Conservation (phyloP, 805 yeast species). For the Pichia insulana region DNA sequence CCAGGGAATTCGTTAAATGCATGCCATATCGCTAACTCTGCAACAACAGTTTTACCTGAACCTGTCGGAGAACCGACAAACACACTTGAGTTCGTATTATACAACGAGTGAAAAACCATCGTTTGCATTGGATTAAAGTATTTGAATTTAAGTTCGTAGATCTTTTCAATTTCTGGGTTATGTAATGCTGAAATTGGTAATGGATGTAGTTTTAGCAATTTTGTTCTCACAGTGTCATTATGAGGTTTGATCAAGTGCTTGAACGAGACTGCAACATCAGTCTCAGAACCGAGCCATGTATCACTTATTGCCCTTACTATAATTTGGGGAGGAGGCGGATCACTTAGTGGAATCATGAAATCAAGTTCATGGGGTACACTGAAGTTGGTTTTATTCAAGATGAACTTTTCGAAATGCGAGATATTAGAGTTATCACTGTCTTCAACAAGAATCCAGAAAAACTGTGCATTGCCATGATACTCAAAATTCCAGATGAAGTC, state of each 20-base stretch:
- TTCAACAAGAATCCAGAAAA: conserved; percentile 90
- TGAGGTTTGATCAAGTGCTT: conserved; percentile 85
- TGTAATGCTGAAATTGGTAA: conserved; percentile 77
- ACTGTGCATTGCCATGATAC: conserved; percentile 74
- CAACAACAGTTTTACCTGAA: conserved; percentile 95
- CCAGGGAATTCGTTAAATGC: conserved; percentile 79
- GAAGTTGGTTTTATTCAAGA: conserved; percentile 52
- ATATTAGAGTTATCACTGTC: conserved; percentile 68
- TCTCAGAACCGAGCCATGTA: conserved; percentile 81
- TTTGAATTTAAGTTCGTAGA: conserved; percentile 60
- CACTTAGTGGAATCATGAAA: conserved; percentile 84
- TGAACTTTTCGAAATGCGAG: conserved; percentile 74
- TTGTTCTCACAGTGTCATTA: conserved; percentile 79
- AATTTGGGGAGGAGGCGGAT: conserved; percentile 86
- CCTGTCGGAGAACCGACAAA: conserved; percentile 98
- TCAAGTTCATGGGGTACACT: conserved; percentile 62
- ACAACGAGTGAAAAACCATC: conserved; percentile 86
- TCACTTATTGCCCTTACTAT: conserved; percentile 75
- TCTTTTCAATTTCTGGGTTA: conserved; percentile 52
- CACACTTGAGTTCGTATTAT: conserved; percentile 68
- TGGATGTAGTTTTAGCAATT: conserved; percentile 72
- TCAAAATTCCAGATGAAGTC: conserved; percentile 82
- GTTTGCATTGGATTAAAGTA: conserved; percentile 99
- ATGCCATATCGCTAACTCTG: conserved; percentile 95
- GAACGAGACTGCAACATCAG: conserved; percentile 69